Base-by-base conservation (phyloP, 352 stramenopile genomes). In the Globisporangium uncinulatum region DNA sequence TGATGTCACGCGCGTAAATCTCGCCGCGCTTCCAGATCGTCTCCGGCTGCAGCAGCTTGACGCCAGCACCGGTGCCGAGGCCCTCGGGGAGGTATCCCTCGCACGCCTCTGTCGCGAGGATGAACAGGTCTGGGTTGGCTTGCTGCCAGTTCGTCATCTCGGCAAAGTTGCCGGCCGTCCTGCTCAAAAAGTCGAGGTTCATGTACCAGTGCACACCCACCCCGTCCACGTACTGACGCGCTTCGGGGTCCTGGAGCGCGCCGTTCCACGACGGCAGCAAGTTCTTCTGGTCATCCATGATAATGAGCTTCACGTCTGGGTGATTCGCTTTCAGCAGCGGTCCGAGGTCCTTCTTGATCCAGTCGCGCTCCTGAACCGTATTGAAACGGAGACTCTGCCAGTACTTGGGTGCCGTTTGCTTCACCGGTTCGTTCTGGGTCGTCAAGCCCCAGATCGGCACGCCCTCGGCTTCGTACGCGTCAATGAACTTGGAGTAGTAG, bases 401-500 rank as follows among this genome's bases (percentile, higher is more conserved):
- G 36, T 69, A 57, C 13, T 76, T 68, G 19, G 66, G 61, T 24
- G 69, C 54, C 2, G 62, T 51, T 55, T 74, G 63, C 44, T 71
- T 59, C 19, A 84, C 75, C 11, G 85, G 82, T 59, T 96, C 87
- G 64, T 96, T 96, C 70, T 96, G 87, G 24, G 81, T 74, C 14
- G 86, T 96, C 21, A 95, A 64, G 24, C 67, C 83, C 83, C 83
- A 96, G 51, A 96, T 78, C 14, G 79, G 59, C 24, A 95, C 66
- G 19, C 83, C 83, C 47, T 83, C 74, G 14, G 73, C 67, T 32
- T 81, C 74, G 69, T 97, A 97, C 45, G 79, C 88, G 9, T 73
- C 66, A 5, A 96, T 67, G 61, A 96, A 97, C 63, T 88, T 89
- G 59, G 76, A 80, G 61, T 96, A 93, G 62, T 95, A 97, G n/a